phyloP scores from a whole-genome alignment of 495 filamentous ascomycete species.

The Penicillium lividum region DNA sequence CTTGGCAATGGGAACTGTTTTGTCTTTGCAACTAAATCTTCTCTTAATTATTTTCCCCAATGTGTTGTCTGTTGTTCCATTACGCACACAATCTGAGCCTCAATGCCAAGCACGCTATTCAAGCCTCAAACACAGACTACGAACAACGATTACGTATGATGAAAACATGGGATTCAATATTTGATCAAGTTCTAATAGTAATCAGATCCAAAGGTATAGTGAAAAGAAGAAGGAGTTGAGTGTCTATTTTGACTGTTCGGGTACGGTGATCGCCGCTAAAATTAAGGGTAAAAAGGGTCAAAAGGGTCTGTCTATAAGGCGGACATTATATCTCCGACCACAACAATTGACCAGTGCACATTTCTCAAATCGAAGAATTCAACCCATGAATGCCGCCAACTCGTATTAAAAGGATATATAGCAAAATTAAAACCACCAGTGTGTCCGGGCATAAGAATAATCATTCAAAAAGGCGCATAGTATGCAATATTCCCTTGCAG shows the following conservation, averaged over 20 bases:
- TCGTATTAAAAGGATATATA: no score
- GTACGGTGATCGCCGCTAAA: slow-evolving; percentile 17
- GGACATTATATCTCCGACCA: not conserved
- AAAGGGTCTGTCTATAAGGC: slow-evolving; percentile 7
- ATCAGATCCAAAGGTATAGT: slow-evolving; percentile 9
- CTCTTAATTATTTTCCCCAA: not conserved
- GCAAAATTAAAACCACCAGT: no score
- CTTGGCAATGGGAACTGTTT: not conserved
- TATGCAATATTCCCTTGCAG: no score
- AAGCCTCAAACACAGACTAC: slow-evolving; percentile 3
- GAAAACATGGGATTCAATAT: not conserved
- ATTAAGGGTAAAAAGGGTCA: not conserved
- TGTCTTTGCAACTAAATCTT: not conserved
- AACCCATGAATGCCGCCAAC: not conserved
- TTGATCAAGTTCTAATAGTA: slow-evolving; percentile 12
- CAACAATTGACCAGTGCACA: not conserved
- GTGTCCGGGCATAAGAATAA: no score
- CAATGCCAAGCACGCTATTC: slow-evolving; percentile 8
- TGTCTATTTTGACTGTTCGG: slow-evolving; percentile 17
- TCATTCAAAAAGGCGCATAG: no score
- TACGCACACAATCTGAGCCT: slow-evolving; percentile 8
- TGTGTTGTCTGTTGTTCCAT: not conserved
- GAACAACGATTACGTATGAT: not conserved
- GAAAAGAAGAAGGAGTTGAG: not conserved
- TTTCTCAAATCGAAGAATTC: not conserved